Conservation (phyloP, 2,329 filamentous ascomycete genomes). For the Periconia sp. region DNA sequence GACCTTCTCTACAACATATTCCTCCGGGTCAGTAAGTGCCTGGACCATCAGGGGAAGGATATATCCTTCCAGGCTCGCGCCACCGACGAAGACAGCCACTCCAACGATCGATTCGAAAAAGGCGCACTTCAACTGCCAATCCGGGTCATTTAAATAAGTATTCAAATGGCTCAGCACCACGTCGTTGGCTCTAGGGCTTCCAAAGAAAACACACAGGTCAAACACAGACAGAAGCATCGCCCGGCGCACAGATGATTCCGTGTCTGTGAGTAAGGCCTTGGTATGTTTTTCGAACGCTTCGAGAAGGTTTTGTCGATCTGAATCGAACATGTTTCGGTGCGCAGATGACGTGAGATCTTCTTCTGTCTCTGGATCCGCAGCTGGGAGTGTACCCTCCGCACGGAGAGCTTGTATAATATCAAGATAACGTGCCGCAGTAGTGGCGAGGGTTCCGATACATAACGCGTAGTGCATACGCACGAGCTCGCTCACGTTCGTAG, state of each 20-base stretch:
- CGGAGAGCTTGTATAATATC: conserved; percentile 89
- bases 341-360: conserved; percentile 71
- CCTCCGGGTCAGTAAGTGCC: conserved; percentile 89
- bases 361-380: conserved; percentile 80
- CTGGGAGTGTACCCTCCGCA: conserved; percentile 80
- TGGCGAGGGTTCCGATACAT: conserved; percentile 86
- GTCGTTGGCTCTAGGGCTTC: conserved; percentile 88
- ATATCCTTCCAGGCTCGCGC: conserved; percentile 89
- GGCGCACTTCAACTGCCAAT: conserved; percentile 95
- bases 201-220: conserved; percentile 93
- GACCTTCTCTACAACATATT: conserved; percentile 90
- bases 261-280: conserved; percentile 86
- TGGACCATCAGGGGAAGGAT: conserved; percentile 96
- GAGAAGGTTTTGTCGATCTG: conserved; percentile 81
- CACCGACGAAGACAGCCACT: conserved; percentile 88
- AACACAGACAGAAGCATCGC: conserved; percentile 92
- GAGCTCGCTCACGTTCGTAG: conserved; percentile 62
- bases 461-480: conserved; percentile 92
- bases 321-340: conserved; percentile 85
- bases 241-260: conserved; percentile 82
- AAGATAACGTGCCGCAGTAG: conserved; percentile 82
- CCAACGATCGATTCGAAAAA: conserved; percentile 97
- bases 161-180: conserved; percentile 96
- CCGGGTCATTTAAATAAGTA: conserved; percentile 93
- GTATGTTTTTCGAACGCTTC: conserved; percentile 86